A percentile compares a stretch with the other conserved stretches of the same genome.
phyloP scores from a whole-genome alignment of 805 yeast genomes.

The Starmera pachycereana region DNA sequence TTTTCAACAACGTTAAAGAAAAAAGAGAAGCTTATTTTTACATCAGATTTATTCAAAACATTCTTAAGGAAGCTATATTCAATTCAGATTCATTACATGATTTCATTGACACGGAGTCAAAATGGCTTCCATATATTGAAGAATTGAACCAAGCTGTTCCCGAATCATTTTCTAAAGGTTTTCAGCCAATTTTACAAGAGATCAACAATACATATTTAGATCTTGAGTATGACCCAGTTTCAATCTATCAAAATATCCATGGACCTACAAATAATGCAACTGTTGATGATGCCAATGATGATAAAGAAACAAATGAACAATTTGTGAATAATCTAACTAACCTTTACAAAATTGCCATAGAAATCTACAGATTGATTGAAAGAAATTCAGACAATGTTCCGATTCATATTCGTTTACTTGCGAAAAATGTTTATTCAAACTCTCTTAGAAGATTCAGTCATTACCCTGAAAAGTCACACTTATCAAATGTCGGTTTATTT shows the following conservation, averaged over 20 bases:
- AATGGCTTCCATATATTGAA: no score
- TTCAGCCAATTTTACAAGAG: no score
- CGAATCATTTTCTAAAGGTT: no score
- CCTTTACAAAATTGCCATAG: constrained; percentile 61
- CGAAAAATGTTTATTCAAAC: constrained; percentile 32
- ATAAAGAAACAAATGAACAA: constrained; percentile 55
- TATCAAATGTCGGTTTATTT: constrained; percentile 56
- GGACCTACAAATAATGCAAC: constrained; percentile 29
- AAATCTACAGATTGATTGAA: constrained; percentile 44
- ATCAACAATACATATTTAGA: constrained; percentile 31
- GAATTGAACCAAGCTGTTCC: no score
- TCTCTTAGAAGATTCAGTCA: constrained; percentile 43
- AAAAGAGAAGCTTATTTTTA: constrained; percentile 17
- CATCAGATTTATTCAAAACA: constrained; percentile 14
- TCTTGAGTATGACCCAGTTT: constrained; percentile 73
- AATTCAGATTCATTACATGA: no score
- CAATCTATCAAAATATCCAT: constrained; percentile 36
- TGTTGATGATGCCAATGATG: constrained; percentile 68
- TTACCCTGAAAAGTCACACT: constrained; percentile 46
- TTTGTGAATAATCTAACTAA: constrained; percentile 68
- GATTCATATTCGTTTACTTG: constrained; percentile 43
- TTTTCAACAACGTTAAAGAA: constrained; percentile 14
- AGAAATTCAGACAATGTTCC: constrained; percentile 38
- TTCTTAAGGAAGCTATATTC: constrained; percentile 19
- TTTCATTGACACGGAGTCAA: no score